Base-by-base conservation (phyloP, 129 eudicot species). In the Oenanthe sinensis region DNA sequence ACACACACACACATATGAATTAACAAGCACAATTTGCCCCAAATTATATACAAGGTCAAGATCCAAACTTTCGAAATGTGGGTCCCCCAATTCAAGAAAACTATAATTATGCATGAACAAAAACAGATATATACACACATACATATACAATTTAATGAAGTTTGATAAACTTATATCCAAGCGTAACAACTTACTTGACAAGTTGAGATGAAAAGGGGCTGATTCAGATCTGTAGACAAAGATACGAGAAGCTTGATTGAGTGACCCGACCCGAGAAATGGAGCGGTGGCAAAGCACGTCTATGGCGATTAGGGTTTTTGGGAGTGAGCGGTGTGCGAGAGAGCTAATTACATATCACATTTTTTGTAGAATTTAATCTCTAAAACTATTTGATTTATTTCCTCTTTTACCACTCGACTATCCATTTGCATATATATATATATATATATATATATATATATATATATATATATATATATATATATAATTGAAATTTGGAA, bases 181-280 rank as follows among this genome's bases (percentile, higher is more conserved):
- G n/a, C n/a, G n/a, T n/a, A n/a, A n/a, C n/a, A 44, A 24, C 36
- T 74, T 46, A 2, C 77, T 60, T 26, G 58, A 28, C 17, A 46
- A 28, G 16, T 26, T 75, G 78, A 75, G 78, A 48, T 12, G 36
- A 60, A 19, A 36, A 75, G 58, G 26, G 79, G 68, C 6, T 37
- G 77, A 28, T 6, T 76, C 79, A 36, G 70, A 76, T 52, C 68
- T 76, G 47, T 50, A 26, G 26, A 11, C 8, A 6, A 76, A 36
- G 15, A 76, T 54, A 48, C 70, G 69, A 11, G 69, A 76, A 76
- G 79, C 46, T 76, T 54, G 79, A 37, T 76, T 54, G 30, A 33
- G 47, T n/a, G 60, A 76, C 48, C 69, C 79, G 36, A 28, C 69
- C 48, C 79, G 70, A 76, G 36, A 49, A 20, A 76, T 50, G 26